phyloP scores from a whole-genome alignment of 2,329 filamentous ascomycete genomes.

The Colletotrichum sp. region DNA sequence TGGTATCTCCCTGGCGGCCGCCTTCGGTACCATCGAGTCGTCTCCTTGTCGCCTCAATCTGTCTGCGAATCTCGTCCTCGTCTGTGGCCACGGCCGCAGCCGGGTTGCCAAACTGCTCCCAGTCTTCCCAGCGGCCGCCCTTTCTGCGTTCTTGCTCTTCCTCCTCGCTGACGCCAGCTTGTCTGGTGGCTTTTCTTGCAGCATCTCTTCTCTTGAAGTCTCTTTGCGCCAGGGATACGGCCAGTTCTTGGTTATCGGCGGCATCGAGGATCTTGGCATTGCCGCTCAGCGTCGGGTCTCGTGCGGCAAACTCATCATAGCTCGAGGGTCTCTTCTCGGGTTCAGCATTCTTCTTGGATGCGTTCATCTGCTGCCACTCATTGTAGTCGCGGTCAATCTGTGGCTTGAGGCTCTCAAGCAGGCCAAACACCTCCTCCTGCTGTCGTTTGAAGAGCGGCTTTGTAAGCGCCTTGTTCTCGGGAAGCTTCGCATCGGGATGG shows the following conservation, averaged over 20 bases:
- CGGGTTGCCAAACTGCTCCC: conserved; percentile 27
- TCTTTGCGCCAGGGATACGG: conserved; percentile 74
- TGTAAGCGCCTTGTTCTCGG: conserved; percentile 68
- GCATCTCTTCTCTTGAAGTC: conserved; percentile 74
- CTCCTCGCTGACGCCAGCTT: conserved; percentile 60
- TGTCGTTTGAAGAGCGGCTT: conserved; percentile 53
- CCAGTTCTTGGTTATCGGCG: conserved; percentile 73
- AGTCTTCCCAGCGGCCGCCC: conserved; percentile 48
- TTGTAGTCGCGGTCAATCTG: conserved; percentile 74
- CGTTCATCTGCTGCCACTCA: conserved; percentile 65
- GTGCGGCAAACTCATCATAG: conserved; percentile 54
- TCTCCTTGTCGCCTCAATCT: conserved; percentile 58
- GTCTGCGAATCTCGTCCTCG: conserved; percentile 49
- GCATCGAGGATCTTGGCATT: conserved; percentile 68
- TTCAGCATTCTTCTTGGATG: conserved; percentile 35
- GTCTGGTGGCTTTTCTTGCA: conserved; percentile 58
- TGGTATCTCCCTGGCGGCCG: conserved; percentile 19
- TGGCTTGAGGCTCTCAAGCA: conserved; percentile 80
- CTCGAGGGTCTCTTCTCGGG: conserved; percentile 26
- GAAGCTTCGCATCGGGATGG: conserved; percentile 76
- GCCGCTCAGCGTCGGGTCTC: conserved; percentile 65
- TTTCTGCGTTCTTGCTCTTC: conserved; percentile 60
- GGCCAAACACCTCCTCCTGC: conserved; percentile 61
- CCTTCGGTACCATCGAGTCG: conserved; percentile 44
- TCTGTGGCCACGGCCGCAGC: conserved; percentile 43